Percentiles rank a stretch among this genome's conserved stretches.
Conservation (phyloP, 2,329 filamentous ascomycete species). For the Colletotrichum gloeosporioides region DNA sequence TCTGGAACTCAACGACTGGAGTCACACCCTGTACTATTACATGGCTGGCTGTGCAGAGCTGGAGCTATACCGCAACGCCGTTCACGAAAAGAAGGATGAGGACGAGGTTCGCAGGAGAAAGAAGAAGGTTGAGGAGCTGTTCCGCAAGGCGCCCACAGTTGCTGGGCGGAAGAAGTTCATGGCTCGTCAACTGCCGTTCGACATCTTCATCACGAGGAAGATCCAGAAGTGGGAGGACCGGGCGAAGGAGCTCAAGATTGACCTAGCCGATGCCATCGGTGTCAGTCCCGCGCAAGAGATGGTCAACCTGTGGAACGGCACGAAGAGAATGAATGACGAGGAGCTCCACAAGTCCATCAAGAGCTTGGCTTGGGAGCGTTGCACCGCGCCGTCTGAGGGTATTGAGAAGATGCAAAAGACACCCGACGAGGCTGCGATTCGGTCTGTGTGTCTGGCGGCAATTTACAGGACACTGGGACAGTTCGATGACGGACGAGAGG, state of each 20-base stretch:
- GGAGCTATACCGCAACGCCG: slow-evolving; percentile 76
- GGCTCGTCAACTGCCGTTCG: slow-evolving; percentile 87
- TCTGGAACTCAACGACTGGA: slow-evolving; percentile 88
- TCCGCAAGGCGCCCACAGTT: slow-evolving; percentile 74
- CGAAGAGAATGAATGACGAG: slow-evolving; percentile 74
- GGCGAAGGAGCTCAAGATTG: slow-evolving; percentile 68
- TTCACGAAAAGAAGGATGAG: slow-evolving; percentile 40
- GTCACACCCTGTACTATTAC: slow-evolving; percentile 87
- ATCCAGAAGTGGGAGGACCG: slow-evolving; percentile 86
- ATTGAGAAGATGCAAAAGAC: slow-evolving; percentile 54
- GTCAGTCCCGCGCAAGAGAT: slow-evolving; percentile 86
- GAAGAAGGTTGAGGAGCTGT: slow-evolving; percentile 68
- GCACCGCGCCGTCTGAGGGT: slow-evolving; percentile 50
- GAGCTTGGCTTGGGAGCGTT: slow-evolving; percentile 70
- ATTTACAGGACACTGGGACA: slow-evolving; percentile 68
- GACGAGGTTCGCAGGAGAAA: slow-evolving; percentile 62
- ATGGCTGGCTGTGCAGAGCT: slow-evolving; percentile 81
- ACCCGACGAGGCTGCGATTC: slow-evolving; percentile 67
- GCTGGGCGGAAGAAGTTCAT: slow-evolving; percentile 90
- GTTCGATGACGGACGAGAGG: slow-evolving; percentile 67
- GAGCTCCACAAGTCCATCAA: slow-evolving; percentile 69
- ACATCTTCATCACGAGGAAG: slow-evolving; percentile 84
- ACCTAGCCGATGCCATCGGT: slow-evolving; percentile 81
- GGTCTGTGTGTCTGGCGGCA: slow-evolving; percentile 70
- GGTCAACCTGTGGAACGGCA: slow-evolving; percentile 92